Evolutionary conservation across 1,284 basidiomycete species (phyloP).

Genomic region (Boletellus deceptivus): DNA sequence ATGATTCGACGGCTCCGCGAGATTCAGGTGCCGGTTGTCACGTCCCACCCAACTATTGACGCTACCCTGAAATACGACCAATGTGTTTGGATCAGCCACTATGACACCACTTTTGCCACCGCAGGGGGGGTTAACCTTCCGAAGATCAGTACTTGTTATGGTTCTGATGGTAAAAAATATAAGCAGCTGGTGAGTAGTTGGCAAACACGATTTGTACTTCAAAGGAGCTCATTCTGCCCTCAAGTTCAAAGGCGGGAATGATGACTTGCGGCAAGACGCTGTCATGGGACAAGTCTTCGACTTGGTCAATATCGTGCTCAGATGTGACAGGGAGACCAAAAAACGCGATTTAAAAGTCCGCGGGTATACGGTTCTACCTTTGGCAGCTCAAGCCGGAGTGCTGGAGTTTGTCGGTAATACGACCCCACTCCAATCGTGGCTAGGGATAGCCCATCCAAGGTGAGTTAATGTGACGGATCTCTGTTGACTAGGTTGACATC

Average conservation of each 20-base stretch:
- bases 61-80: constrained; percentile 63
- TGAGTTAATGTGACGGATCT: constrained; percentile 31
- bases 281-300: constrained; percentile 99
- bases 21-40: constrained; percentile 80
- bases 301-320: constrained; percentile 81
- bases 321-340: constrained; percentile 71
- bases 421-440: constrained; percentile 61
- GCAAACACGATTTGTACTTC: neutral
- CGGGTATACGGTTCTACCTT: constrained; percentile 87
- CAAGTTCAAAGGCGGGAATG: constrained; percentile 90
- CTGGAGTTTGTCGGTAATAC: constrained; percentile 93
- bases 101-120: constrained; percentile 56
- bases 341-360: constrained; percentile 75
- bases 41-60: constrained; percentile 72
- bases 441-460: constrained; percentile 61
- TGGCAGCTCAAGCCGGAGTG: constrained; percentile 80
- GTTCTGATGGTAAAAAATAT: constrained; percentile 67
- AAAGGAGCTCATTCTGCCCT: constrained; percentile 1
- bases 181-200: constrained; percentile 72
- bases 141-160: constrained; percentile 76
- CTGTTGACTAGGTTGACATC: constrained; percentile 19
- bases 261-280: constrained; percentile 94
- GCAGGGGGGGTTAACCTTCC: constrained; percentile 85
- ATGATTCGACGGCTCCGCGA: constrained; percentile 50
- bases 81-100: constrained; percentile 67